Conservation (phyloP, 1,284 basidiomycete genomes). For the Porogramme epimiltina region DNA sequence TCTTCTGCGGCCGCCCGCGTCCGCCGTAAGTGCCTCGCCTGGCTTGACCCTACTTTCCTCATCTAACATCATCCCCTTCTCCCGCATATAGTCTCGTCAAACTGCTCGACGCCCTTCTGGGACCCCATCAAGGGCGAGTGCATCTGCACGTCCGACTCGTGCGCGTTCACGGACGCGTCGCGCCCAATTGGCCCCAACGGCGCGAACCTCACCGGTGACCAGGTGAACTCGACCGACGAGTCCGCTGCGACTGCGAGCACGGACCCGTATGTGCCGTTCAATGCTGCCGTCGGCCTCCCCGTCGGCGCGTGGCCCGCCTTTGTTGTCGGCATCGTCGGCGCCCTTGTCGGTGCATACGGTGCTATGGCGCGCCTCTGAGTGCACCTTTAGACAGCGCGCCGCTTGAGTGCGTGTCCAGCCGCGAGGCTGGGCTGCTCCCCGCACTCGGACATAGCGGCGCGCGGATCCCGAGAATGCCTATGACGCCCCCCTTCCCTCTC, state of each 20-base stretch:
- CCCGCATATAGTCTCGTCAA: constrained; percentile 72
- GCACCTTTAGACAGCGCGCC: not conserved
- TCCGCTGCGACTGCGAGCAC: constrained; percentile 27
- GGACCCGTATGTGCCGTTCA: constrained; percentile 52
- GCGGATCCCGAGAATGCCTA: not conserved
- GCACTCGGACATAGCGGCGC: no score
- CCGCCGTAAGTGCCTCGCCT: constrained; percentile 60
- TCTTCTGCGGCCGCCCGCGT: constrained; percentile 48
- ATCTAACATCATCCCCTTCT: not conserved
- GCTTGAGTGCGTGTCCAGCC: no score
- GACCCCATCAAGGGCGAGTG: constrained; percentile 71
- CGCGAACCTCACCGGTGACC: constrained; percentile 67
- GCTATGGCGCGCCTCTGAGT: constrained; percentile 20
- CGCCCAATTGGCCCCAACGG: constrained; percentile 76
- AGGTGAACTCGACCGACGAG: constrained; percentile 38
- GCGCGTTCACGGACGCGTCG: constrained; percentile 64
- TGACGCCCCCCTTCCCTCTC: not conserved
- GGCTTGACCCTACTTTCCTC: not conserved
- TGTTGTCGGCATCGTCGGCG: constrained; percentile 21
- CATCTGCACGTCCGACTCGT: constrained; percentile 55
- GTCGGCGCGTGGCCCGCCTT: constrained; percentile 18
- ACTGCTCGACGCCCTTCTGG: constrained; percentile 82
- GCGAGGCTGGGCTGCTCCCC: no score
- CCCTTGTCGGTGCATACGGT: constrained; percentile 22
- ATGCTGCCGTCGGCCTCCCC: constrained; percentile 35